Conservation (phyloP, 2,329 filamentous ascomycete genomes). For the Fusarium poae region DNA sequence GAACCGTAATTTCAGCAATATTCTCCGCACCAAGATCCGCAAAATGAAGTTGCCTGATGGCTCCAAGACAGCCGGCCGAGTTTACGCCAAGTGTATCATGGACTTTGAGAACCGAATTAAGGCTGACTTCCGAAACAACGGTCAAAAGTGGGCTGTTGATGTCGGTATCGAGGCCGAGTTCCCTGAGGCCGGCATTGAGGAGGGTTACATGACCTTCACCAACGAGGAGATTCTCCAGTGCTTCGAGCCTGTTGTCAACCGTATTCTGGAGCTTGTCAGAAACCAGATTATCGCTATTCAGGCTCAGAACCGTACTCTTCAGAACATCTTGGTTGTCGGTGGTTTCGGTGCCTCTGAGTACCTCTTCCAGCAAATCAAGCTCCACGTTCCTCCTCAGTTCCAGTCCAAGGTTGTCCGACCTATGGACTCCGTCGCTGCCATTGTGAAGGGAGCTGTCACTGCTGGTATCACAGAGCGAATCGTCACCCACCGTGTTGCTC, state of each 20-base stretch:
- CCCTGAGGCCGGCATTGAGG: conserved; percentile 96
- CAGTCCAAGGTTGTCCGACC: conserved; percentile 97
- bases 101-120: conserved; percentile 99
- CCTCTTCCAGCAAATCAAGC: conserved; percentile 98
- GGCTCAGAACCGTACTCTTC: conserved; percentile 91
- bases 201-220: conserved; percentile 99
- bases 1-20: conserved; percentile 98
- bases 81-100: conserved; percentile 99
- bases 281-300: conserved; percentile 99
- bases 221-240: conserved; percentile 99
- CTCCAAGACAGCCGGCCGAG: conserved; percentile 96
- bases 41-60: conserved; percentile 99
- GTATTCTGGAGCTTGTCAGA: conserved; percentile 93
- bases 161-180: conserved; percentile 99
- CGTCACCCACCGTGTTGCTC: conserved; percentile 95
- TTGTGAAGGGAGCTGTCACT: conserved; percentile 97
- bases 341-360: conserved; percentile 99
- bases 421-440: conserved; percentile 98
- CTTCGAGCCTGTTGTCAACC: conserved; percentile 97
- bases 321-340: conserved; percentile 97
- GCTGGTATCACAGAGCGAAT: conserved; percentile 98
- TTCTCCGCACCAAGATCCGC: conserved; percentile 94
- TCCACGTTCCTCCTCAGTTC: conserved; percentile 97
- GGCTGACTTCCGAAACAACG: conserved; percentile 98
- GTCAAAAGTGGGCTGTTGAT: conserved; percentile 98